Evolutionary conservation across 2,329 filamentous ascomycete species (phyloP).

Genomic region (Epichloe coenophiala): DNA sequence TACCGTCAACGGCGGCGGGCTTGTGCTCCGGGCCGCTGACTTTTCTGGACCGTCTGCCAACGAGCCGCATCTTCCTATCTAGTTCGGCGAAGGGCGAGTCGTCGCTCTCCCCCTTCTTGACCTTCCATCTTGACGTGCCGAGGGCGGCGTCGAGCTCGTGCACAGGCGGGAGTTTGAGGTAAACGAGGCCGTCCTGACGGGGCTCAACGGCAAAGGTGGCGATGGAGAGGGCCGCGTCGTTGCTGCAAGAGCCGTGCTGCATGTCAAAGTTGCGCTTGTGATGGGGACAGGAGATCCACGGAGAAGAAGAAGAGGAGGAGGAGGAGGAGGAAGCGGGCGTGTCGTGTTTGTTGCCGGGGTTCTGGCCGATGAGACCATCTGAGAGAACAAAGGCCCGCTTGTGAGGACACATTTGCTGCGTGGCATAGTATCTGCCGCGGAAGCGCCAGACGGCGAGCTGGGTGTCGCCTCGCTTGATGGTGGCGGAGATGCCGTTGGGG

Average conservation of each 20-base stretch:
- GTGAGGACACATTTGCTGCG: conserved; percentile 91
- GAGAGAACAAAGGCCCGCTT: conserved; percentile 82
- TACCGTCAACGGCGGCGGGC: too few relatives aligned
- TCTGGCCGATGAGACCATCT: conserved; percentile 70
- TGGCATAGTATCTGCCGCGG: conserved; percentile 66
- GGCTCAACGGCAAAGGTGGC: conserved; percentile 71
- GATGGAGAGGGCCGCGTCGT: conserved; percentile 63
- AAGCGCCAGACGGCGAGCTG: conserved; percentile 82
- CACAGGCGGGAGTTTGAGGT: conserved; percentile 66
- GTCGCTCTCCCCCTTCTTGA: conserved; percentile 54
- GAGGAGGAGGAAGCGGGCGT: conserved; percentile 12
- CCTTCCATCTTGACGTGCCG: conserved; percentile 66
- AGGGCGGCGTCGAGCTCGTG: conserved; percentile 68
- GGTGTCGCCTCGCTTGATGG: conserved; percentile 75
- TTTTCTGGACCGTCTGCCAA: conserved; percentile 18
- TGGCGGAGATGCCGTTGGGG: conserved; percentile 60
- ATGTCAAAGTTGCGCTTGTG: conserved; percentile 87
- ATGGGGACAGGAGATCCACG: conserved; percentile 79
- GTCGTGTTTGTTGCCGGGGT: conserved; percentile 15
- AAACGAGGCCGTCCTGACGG: conserved; percentile 59
- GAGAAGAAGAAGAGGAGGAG: conserved; percentile 14
- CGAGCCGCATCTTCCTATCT: conserved; percentile 26
- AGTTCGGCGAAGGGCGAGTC: conserved; percentile 28
- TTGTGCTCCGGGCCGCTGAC: conserved; percentile 23
- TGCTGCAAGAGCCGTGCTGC: conserved; percentile 56